phyloP scores from a whole-genome alignment of 2,329 filamentous ascomycete species.

The Ilyonectria destructans region DNA sequence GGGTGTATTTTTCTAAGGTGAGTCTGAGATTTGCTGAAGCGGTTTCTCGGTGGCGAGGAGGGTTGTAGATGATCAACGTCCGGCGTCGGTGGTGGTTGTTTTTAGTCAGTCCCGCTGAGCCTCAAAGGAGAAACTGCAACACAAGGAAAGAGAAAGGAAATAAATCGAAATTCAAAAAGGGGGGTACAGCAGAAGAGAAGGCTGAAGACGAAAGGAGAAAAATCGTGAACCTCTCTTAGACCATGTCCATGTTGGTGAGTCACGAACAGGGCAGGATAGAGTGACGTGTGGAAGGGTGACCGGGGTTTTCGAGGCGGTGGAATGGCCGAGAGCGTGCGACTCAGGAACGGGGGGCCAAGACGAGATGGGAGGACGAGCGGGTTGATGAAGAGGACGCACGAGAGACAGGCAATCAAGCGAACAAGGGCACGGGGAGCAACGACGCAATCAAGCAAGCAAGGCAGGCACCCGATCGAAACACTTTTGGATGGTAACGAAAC shows the following conservation, averaged over 20 bases:
- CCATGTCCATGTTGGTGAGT: conserved; percentile 48
- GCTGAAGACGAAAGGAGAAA: conserved; percentile 41
- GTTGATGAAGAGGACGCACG: conserved; percentile 42
- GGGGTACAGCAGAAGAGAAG: conserved; percentile 22
- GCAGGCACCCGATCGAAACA: conserved; percentile 46
- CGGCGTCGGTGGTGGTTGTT: conserved; percentile 38
- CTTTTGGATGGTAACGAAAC: conserved; percentile 40
- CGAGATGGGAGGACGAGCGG: conserved; percentile 45
- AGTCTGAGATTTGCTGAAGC: conserved; percentile 2
- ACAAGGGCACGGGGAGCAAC: conserved; percentile 37
- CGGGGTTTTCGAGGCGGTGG: conserved; percentile 38
- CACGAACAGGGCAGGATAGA: conserved; percentile 36
- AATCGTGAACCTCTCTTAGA: conserved; percentile 39
- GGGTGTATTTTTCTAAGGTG: conserved; percentile 9
- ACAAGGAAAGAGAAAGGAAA: conserved; percentile 38
- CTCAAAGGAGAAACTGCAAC: conserved; percentile 37
- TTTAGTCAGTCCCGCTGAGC: conserved; percentile 49
- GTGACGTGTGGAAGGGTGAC: conserved; percentile 38
- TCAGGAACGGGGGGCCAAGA: conserved; percentile 26
- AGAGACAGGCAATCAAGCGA: conserved; percentile 37
- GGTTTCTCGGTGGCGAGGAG: not conserved
- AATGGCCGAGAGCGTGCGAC: conserved; percentile 41
- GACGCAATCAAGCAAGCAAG: conserved; percentile 37
- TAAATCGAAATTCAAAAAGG: conserved; percentile 29
- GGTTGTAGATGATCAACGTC: conserved; percentile 27